These are phyloP conservation scores for Stylosanthes scabra DNA, from an alignment of 331 rosid species.

Conservation along the genomic window DNA sequence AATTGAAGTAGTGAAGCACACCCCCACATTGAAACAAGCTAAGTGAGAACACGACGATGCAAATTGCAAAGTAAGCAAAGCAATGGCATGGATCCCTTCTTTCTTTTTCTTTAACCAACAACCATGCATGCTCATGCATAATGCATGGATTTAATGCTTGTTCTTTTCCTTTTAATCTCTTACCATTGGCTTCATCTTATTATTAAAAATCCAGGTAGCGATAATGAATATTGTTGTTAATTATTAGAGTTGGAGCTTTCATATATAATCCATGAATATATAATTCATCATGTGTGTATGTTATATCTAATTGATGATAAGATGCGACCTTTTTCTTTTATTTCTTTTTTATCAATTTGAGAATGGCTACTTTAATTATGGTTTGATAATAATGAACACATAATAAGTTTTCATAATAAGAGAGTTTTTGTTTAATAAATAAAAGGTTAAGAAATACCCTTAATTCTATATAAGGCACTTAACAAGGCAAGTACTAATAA, in stretches of 20 bases:
- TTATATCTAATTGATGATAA: slow-evolving; percentile 1
- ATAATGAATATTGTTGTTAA: background rate
- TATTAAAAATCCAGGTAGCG: slow-evolving; percentile 4
- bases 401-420: too few species aligned
- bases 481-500: too few species aligned
- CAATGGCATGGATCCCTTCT: background rate
- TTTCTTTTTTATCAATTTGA: background rate
- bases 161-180: slow-evolving; percentile 35
- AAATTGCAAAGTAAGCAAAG: too few species aligned
- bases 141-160: slow-evolving; percentile 40
- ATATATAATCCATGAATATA: background rate
- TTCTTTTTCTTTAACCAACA: slow-evolving; percentile 9
- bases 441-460: too few species aligned
- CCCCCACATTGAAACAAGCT: background rate
- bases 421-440: too few species aligned
- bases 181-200: slow-evolving; percentile 1
- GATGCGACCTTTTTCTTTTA: background rate
- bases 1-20: background rate
- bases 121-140: background rate
- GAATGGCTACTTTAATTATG: too few species aligned
- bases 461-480: too few species aligned
- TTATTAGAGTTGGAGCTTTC: background rate
- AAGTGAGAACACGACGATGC: slow-evolving; percentile 23
- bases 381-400: too few species aligned
- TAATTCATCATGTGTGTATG: background rate